These are phyloP conservation scores for Cucurbitaria berberidis DNA, from an alignment of 2,329 filamentous ascomycete genomes.

Conservation along the genomic window DNA sequence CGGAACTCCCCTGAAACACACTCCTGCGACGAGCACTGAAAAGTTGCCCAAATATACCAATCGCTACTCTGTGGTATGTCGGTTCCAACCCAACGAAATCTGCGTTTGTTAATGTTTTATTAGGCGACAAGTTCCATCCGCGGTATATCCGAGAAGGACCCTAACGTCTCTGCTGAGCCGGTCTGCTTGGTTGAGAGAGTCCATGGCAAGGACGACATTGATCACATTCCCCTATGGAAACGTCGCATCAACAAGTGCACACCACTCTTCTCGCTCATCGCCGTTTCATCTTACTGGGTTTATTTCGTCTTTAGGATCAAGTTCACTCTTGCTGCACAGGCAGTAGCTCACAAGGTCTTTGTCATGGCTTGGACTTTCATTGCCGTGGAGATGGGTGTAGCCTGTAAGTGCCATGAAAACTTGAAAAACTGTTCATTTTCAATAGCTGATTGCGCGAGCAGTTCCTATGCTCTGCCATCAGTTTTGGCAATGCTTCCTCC, in stretches of 20 bases:
- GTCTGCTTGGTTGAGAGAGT: slow-evolving; percentile 10
- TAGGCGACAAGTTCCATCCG: slow-evolving; percentile 3
- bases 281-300: slow-evolving; percentile 9
- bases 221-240: slow-evolving; percentile 10
- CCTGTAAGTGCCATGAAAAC: slow-evolving; percentile 2
- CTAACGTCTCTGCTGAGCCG: slow-evolving; percentile 4
- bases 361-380: slow-evolving; percentile 12
- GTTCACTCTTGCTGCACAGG: slow-evolving; percentile 10
- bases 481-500: slow-evolving; percentile 10
- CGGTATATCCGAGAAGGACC: not conserved
- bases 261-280: slow-evolving; percentile 6
- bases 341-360: slow-evolving; percentile 1
- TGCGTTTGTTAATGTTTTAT: not conserved
- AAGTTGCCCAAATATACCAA: not conserved
- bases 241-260: slow-evolving; percentile 8
- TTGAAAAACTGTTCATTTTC: too few species aligned
- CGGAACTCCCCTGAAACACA: slow-evolving; percentile 8
- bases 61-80: slow-evolving; percentile 1
- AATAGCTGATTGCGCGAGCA: not conserved
- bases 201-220: slow-evolving; percentile 9
- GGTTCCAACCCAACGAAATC: not conserved
- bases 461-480: slow-evolving; percentile 12
- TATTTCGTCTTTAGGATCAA: slow-evolving; percentile 13
- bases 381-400: slow-evolving; percentile 11
- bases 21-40: slow-evolving; percentile 7